Percentiles rank a stretch among this genome's conserved stretches.
These are phyloP conservation scores for Yamadazyma trypodendri DNA, from an alignment of 1,139 yeast species.

Conservation along the genomic window DNA sequence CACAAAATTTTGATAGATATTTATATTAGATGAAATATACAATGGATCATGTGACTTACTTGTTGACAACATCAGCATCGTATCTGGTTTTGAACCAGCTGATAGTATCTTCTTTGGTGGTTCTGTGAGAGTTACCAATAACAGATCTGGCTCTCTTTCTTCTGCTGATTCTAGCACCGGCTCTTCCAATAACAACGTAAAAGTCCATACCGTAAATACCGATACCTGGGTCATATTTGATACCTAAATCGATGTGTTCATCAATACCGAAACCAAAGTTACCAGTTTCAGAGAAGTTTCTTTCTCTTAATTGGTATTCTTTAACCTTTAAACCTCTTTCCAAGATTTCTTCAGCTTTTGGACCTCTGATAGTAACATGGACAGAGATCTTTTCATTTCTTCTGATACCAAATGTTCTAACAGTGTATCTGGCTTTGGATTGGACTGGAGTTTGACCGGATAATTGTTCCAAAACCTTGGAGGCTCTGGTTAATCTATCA, in stretches of 20 bases:
- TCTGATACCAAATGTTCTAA: conserved; percentile 99
- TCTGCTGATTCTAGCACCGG: conserved; percentile 98
- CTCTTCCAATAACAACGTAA: conserved; percentile 99
- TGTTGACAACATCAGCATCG: conserved; percentile 96
- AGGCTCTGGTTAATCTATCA: conserved; percentile 99
- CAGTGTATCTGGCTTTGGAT: conserved; percentile 99
- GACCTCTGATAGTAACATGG: conserved; percentile 99
- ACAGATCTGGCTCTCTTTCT: conserved; percentile 94
- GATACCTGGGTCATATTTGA: conserved; percentile 99
- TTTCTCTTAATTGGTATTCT: conserved; percentile 94
- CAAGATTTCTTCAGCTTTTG: conserved; percentile 99
- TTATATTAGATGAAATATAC: conserved; percentile 3
- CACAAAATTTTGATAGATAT: background rate
- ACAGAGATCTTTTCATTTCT: conserved; percentile 99
- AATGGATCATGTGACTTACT: conserved; percentile 41
- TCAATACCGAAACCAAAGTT: conserved; percentile 99
- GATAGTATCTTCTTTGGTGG: conserved; percentile 91
- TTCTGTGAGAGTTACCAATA: conserved; percentile 92
- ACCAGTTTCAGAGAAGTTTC: conserved; percentile 98
- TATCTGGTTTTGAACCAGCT: conserved; percentile 99
- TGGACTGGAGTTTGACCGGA: conserved; percentile 99
- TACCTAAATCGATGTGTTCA: conserved; percentile 99
- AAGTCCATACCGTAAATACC: conserved; percentile 99
- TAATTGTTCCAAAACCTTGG: conserved; percentile 99
- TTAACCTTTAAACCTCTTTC: conserved; percentile 99